A percentile compares a stretch with the other conserved stretches of the same genome.
These are phyloP conservation scores for Daldinia concentrica DNA, from an alignment of 495 filamentous ascomycete species.

Conservation along the genomic window DNA sequence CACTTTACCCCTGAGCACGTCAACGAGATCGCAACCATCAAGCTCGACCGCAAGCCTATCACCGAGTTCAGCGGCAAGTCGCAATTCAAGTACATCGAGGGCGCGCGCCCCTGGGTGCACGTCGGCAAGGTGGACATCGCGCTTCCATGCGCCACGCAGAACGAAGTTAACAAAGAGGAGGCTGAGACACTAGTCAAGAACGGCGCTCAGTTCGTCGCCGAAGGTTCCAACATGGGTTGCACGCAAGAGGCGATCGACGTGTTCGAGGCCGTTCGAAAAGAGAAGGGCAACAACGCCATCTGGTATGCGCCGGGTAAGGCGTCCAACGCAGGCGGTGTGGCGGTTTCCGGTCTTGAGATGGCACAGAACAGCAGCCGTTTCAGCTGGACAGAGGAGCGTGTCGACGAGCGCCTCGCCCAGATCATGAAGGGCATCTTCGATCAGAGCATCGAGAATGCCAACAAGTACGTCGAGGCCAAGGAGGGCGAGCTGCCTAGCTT, in stretches of 20 bases:
- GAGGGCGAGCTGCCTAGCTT: constrained; percentile 89
- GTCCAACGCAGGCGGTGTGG: constrained; percentile 97
- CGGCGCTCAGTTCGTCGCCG: constrained; percentile 88
- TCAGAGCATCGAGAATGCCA: constrained; percentile 88
- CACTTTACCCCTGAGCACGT: constrained; percentile 82
- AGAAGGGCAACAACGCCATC: constrained; percentile 73
- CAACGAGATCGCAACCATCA: constrained; percentile 77
- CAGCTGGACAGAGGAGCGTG: constrained; percentile 86
- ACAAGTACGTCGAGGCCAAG: constrained; percentile 78
- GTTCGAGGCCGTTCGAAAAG: constrained; percentile 83
- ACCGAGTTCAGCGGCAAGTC: constrained; percentile 66
- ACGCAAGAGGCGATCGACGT: constrained; percentile 94
- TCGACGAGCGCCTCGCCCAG: constrained; percentile 87
- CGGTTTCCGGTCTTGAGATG: constrained; percentile 98
- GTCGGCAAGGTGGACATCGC: constrained; percentile 89
- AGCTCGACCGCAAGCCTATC: constrained; percentile 86
- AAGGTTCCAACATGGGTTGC: constrained; percentile 99
- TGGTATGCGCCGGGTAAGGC: constrained; percentile 99
- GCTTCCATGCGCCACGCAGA: constrained; percentile 94
- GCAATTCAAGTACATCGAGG: constrained; percentile 82
- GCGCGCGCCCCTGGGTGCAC: constrained; percentile 90
- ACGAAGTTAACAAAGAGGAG: constrained; percentile 92
- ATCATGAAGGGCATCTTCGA: constrained; percentile 97
- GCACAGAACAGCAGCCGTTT: constrained; percentile 93
- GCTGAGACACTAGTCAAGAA: constrained; percentile 79